phyloP scores from a whole-genome alignment of 305 asterid species.

The Galium porrigens region DNA sequence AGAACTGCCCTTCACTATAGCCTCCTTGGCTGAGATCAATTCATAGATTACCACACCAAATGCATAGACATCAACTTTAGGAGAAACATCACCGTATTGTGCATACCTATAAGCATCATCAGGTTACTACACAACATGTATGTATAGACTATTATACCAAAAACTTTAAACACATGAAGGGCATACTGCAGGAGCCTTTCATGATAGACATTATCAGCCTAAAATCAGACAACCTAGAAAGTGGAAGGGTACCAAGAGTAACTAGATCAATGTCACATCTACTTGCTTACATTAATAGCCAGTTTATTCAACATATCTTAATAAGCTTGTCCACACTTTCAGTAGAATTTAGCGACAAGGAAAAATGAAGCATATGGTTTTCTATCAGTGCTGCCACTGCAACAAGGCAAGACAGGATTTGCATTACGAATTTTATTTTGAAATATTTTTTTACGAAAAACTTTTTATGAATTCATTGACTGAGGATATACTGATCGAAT shows the following conservation, averaged over 20 bases:
- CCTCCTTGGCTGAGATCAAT: conserved; percentile 87
- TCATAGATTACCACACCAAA: conserved; percentile 88
- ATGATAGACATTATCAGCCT: background rate
- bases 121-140: background rate
- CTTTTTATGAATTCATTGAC: background rate
- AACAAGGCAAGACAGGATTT: conserved; percentile 4
- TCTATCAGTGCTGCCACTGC: background rate
- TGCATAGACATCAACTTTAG: conserved; percentile 88
- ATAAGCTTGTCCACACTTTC: background rate
- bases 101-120: conserved; percentile 47
- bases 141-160: conserved; percentile 4
- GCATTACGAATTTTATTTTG: background rate
- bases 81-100: conserved; percentile 73
- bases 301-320: background rate
- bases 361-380: background rate
- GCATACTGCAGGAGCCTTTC: background rate
- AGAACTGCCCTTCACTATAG: conserved; percentile 53
- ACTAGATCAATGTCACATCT: background rate
- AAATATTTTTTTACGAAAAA: background rate
- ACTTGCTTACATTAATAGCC: background rate
- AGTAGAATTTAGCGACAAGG: background rate
- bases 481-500: background rate
- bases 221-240: background rate
- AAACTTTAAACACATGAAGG: background rate
- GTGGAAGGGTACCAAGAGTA: background rate